These are phyloP conservation scores for Venturia oleaginea DNA, from an alignment of 2,329 filamentous ascomycete genomes.

Conservation along the genomic window DNA sequence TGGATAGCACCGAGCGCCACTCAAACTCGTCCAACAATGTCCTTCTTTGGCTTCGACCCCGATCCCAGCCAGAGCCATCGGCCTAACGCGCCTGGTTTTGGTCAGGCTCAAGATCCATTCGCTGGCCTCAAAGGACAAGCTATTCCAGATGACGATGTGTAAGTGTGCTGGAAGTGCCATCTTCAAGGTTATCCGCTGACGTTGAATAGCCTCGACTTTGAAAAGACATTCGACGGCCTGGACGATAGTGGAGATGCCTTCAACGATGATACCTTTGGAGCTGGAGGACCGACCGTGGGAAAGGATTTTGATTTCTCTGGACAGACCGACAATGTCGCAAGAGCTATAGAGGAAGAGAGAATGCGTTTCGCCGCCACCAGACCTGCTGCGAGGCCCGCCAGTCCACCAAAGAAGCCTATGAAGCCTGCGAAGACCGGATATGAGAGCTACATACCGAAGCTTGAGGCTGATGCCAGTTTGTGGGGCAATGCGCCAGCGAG, in stretches of 20 bases:
- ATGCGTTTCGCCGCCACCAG: slow-evolving; percentile 63
- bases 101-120: slow-evolving; percentile 77
- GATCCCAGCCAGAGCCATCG: slow-evolving; percentile 59
- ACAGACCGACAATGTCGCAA: slow-evolving; percentile 76
- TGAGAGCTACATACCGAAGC: slow-evolving; percentile 77
- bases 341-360: slow-evolving; percentile 85
- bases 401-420: slow-evolving; percentile 34
- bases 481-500: slow-evolving; percentile 71
- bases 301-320: slow-evolving; percentile 98
- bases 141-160: slow-evolving; percentile 50
- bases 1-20: not conserved
- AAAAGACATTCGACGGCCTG: slow-evolving; percentile 93
- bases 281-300: slow-evolving; percentile 50
- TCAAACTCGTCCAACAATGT: slow-evolving; percentile 10
- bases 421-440: slow-evolving; percentile 73
- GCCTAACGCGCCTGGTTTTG: slow-evolving; percentile 66
- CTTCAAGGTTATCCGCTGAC: slow-evolving; percentile 34
- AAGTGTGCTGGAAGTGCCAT: slow-evolving; percentile 22
- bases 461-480: slow-evolving; percentile 86
- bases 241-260: slow-evolving; percentile 88
- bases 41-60: slow-evolving; percentile 80
- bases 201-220: slow-evolving; percentile 67
- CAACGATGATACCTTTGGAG: slow-evolving; percentile 88
- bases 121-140: slow-evolving; percentile 60
- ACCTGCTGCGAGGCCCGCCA: slow-evolving; percentile 28